Conservation (phyloP, 192 early-diverging fungal genomes). For the Coemansia sp. region DNA sequence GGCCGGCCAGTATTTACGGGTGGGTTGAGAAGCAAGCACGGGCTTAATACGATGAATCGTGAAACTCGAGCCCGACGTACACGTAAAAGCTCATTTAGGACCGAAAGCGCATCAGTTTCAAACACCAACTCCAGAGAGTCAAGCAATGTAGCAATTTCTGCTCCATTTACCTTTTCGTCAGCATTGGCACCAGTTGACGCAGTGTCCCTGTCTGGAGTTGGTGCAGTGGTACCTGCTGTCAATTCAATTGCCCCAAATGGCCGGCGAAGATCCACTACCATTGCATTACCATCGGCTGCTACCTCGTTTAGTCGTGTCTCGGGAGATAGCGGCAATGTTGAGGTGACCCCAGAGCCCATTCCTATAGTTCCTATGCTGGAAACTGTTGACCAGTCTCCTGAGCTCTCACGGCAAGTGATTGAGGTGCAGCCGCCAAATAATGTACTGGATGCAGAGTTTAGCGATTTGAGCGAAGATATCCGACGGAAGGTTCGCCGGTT, state of each 20-base stretch:
- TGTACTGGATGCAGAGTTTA: conserved; percentile 28
- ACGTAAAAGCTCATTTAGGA: conserved; percentile 15
- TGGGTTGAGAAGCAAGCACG: conserved; percentile 19
- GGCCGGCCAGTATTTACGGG: conserved; percentile 9
- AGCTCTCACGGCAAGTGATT: conserved; percentile 16
- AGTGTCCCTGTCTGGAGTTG: conserved; percentile 7
- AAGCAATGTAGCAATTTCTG: not conserved
- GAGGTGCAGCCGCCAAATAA: conserved; percentile 13
- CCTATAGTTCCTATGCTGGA: conserved; percentile 4
- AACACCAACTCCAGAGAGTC: not conserved
- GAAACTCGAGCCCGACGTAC: conserved; percentile 19
- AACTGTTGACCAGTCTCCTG: conserved; percentile 15
- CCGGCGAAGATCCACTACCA: conserved; percentile 30
- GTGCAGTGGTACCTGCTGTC: not conserved
- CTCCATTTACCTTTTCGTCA: conserved; percentile 17
- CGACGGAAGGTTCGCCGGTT: conserved; percentile 31
- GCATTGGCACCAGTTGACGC: not conserved
- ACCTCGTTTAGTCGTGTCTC: not conserved
- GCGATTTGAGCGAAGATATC: conserved; percentile 18
- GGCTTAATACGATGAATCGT: conserved; percentile 31
- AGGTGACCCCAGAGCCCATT: not conserved
- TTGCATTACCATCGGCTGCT: not conserved
- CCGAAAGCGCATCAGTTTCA: not conserved
- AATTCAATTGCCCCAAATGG: not conserved
- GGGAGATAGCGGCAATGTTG: conserved; percentile 39